Evolutionary conservation across 1,284 basidiomycete genomes (phyloP), one percentile per base, ranked within the genome.

Genomic region (Fomitopsis schrenkii): DNA sequence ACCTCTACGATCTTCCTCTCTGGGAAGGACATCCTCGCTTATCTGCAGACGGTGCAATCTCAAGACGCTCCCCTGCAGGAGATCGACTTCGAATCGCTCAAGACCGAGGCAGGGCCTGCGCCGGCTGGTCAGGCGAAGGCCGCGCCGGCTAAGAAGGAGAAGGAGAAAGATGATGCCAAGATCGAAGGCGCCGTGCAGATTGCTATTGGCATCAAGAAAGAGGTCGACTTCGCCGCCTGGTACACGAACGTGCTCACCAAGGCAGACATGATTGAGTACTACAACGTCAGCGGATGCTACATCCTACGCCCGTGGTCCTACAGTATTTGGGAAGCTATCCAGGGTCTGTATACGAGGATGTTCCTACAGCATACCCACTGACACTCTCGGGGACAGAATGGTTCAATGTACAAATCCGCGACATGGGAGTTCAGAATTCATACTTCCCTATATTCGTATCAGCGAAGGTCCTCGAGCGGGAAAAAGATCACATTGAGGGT

Each of bases 371-470:
- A 61, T 57, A 28, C 4, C 36, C 44, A 33, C 41, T 57, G 28
- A 30, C 55, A 57, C n/a, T n/a, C 26, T 46, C 5, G 2, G 7
- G 30, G 3, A 12, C 68, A 94, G 91, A 83, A 65, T 97, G 94
- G 93, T 98, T 98, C 80, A 93, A 98, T 74, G 77, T 77, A 57
- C 82, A 91, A 73, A 98, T 98, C 82, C 96, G 94, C 79, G 92
- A 93, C 70, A 84, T 98, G 70, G 97, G 91, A 52, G 96, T 99
- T 36, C 93, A 97, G 74, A 98, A 99, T 77, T 90, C 95, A 48
- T 99, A 98, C 74, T 99, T 99, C 84, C 97, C 97, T 15, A 98
- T 99, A 95, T 98, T 99, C 71, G 94, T 99, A 57, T 97, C 95
- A 0, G 78, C 85, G 60, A 94, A 94, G 63, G 94, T 97, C 41